These are phyloP conservation scores for Panaeolus papilionaceus DNA, from an alignment of 768 basidiomycete genomes.

Conservation along the genomic window DNA sequence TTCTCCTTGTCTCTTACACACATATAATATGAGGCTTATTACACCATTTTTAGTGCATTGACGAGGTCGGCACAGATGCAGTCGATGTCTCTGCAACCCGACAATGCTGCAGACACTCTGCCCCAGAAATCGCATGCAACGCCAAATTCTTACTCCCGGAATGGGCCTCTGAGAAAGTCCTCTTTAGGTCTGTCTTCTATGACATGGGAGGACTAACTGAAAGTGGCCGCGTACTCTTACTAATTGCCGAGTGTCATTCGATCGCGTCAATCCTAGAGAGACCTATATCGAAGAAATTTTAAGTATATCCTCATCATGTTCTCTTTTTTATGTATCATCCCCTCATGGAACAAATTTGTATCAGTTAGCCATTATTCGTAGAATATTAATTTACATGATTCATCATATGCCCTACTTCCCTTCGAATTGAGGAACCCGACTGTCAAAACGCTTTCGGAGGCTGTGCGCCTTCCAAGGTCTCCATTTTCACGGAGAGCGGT, in stretches of 20 bases:
- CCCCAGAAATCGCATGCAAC: constrained; percentile 13
- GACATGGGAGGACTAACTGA: constrained; percentile 9
- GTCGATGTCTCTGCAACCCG: constrained; percentile 37
- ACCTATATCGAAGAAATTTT: not conserved
- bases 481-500: not conserved
- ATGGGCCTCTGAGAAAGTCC: constrained; percentile 32
- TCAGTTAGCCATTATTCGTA: not conserved
- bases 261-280: constrained; percentile 7
- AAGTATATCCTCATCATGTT: not conserved
- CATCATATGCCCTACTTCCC: not conserved
- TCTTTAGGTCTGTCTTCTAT: constrained; percentile 33
- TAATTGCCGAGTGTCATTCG: not conserved
- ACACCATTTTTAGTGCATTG: constrained; percentile 42
- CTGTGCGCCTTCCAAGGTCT: constrained; percentile 4
- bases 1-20: constrained; percentile 16
- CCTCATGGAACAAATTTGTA: constrained; percentile 3
- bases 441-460: not conserved
- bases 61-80: constrained; percentile 40
- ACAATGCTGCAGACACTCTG: constrained; percentile 3
- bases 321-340: constrained; percentile 7
- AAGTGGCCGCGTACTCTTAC: not conserved
- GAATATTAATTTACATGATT: constrained; percentile 5
- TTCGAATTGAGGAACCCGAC: not conserved
- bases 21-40: constrained; percentile 17
- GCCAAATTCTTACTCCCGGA: constrained; percentile 21